Percentiles rank a stretch among this genome's conserved stretches.
Conservation (phyloP, 441 rosid species). For the Gossypium schwendimanii region DNA sequence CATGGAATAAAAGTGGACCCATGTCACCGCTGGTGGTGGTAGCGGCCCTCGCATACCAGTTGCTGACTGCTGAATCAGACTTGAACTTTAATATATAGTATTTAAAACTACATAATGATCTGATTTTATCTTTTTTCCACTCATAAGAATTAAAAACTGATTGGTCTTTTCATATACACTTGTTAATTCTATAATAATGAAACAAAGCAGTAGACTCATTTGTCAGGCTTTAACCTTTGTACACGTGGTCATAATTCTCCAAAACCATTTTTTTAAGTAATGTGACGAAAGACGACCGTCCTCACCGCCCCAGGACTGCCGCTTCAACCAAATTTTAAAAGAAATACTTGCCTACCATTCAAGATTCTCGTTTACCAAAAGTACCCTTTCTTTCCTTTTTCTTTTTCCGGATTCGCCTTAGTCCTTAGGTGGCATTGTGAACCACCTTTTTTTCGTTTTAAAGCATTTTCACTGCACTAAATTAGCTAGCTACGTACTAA, state of each 20-base stretch:
- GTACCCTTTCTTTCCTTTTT: neutral
- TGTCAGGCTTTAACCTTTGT: neutral
- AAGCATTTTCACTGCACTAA: too few relatives aligned
- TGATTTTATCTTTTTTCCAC: neutral
- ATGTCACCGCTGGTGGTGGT: neutral
- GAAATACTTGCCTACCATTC: neutral
- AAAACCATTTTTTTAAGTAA: conserved; percentile 5
- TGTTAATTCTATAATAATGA: too few relatives aligned
- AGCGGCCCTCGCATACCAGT: neutral
- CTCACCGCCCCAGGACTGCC: conserved; percentile 22
- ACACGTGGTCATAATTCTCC: neutral
- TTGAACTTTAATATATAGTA: neutral
- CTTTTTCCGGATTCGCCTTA: too few relatives aligned
- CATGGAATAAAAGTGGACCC: neutral
- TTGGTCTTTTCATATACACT: neutral
- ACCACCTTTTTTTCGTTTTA: neutral
- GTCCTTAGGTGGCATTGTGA: neutral
- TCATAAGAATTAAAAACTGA: neutral
- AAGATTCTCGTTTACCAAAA: conserved; percentile 14
- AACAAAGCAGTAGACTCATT: neutral
- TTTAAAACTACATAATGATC: too few relatives aligned
- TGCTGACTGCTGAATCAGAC: neutral
- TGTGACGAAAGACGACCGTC: conserved; percentile 21
- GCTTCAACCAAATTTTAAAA: neutral
- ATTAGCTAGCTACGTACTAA: too few relatives aligned